Base-by-base conservation (phyloP, 768 basidiomycete genomes). In the Tremella mesenterica region DNA sequence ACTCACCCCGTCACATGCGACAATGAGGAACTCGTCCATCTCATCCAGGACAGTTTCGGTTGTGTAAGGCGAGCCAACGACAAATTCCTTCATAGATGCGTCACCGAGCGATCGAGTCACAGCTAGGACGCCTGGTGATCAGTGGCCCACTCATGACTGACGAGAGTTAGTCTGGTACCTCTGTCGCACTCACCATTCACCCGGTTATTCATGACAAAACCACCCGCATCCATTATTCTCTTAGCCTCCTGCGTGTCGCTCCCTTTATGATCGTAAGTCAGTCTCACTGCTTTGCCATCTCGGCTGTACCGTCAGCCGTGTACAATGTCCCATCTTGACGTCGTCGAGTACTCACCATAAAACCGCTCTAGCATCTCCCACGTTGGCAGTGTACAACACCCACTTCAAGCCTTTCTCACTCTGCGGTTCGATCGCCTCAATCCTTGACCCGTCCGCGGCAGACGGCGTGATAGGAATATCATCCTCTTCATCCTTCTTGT, bases 251-350 rank as follows among this genome's bases (percentile, higher is more conserved):
- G 90, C 66, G 85, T 85, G 72, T 99, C 95, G 4, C 86, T 85
- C 27, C 95, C 95, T 73, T 99, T 99, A 78, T 99, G 95, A 70
- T 99, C 95, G 70, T 99, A 97, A 18, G 95, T 96, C 67, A 99
- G 75, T 41, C 95, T 80, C 3, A 97, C 83, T 4, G 90, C 95
- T 62, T 82, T 85, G 26, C 95, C 95, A 12, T 79, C 81, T 41
- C 95, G 84, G 68, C 76, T 77, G 51, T 13, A 31, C 4, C 10
- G 33, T 13, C n/a, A 27, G 8, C 1, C 28, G 33, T 29, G 13
- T 5, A 44, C 29, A 33, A 28, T 38, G 38, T n/a, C 25, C 29
- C 45, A 39, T 38, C 20, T 3, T 41, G 30, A 14, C 12, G 12
- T n/a, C 18, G 20, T 10, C 13, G 26, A 30, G 2, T 25, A 70